Evolutionary conservation across 495 filamentous ascomycete genomes (phyloP).

Genomic region (Platismatia glauca): DNA sequence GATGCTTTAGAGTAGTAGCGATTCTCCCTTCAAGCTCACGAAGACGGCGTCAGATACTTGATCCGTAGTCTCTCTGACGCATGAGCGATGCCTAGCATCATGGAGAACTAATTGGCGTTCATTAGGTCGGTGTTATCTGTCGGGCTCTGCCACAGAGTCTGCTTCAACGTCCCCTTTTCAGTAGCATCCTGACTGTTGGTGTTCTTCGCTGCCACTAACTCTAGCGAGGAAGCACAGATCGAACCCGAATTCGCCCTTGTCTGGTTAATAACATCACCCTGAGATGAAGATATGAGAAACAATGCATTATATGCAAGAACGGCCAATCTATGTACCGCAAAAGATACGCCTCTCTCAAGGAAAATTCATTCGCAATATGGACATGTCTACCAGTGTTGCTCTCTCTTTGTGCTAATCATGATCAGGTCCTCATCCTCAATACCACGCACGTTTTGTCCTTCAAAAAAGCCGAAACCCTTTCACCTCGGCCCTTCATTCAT

Average conservation of each 20-base stretch:
- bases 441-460: background rate
- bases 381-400: background rate
- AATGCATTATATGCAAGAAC: background rate
- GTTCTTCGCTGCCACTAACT: background rate
- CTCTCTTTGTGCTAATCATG: background rate
- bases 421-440: background rate
- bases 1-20: background rate
- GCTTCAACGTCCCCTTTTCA: background rate
- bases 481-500: conserved; percentile 3
- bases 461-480: background rate
- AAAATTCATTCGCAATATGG: background rate
- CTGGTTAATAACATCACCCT: background rate
- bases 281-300: background rate
- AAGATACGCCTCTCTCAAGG: background rate
- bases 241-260: background rate
- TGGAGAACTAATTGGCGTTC: background rate
- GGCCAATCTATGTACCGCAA: background rate
- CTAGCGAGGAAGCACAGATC: background rate
- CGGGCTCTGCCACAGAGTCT: background rate
- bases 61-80: background rate
- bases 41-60: background rate
- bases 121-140: background rate
- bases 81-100: background rate
- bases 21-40: background rate
- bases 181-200: background rate